phyloP scores from a whole-genome alignment of 2,329 filamentous ascomycete species.

The Dissoconium aciculare region DNA sequence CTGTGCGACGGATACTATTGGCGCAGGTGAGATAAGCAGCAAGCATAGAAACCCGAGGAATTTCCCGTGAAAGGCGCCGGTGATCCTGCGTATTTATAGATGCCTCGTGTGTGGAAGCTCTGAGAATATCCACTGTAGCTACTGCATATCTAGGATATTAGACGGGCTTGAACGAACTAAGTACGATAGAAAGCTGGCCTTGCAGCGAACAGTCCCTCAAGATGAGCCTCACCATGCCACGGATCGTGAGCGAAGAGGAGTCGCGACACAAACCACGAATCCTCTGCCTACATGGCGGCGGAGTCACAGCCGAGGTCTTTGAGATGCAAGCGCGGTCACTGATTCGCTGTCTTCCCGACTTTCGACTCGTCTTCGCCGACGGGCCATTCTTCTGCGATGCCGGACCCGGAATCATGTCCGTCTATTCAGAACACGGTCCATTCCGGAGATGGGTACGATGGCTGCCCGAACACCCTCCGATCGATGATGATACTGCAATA shows the following conservation, averaged over 20 bases:
- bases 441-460: constrained; percentile 52
- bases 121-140: no score
- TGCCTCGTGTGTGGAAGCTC: no score
- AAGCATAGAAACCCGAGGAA: no score
- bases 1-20: no score
- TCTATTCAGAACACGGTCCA: constrained; percentile 52
- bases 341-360: constrained; percentile 38
- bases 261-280: constrained; percentile 41
- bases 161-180: no score
- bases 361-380: constrained; percentile 59
- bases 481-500: constrained; percentile 35
- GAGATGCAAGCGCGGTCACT: constrained; percentile 48
- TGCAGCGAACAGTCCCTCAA: no score
- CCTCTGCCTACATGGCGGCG: constrained; percentile 69
- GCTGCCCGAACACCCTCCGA: constrained; percentile 40
- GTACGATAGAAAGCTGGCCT: no score
- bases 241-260: constrained; percentile 1
- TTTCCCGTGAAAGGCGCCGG: no score
- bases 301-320: constrained; percentile 58
- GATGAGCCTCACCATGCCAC: no score
- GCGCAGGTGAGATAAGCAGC: no score
- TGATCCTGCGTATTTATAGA: no score
- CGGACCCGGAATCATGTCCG: constrained; percentile 46
- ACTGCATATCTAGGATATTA: no score
- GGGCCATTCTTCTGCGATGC: constrained; percentile 49